Base-by-base conservation (phyloP, 2,329 filamentous ascomycete genomes). In the Fusarium succisae region DNA sequence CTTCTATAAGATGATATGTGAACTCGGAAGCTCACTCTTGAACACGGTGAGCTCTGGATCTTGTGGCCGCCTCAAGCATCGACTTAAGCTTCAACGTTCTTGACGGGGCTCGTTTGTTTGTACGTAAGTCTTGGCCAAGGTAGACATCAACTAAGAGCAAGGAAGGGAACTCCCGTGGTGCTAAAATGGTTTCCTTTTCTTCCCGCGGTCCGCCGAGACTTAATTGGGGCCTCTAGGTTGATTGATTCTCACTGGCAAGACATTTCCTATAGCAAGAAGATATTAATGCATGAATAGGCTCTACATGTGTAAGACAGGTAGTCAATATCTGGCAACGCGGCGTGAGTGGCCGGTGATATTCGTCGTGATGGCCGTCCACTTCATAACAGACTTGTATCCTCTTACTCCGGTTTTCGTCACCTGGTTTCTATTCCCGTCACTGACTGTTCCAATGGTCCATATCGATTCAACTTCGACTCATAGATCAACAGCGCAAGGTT, bases 101-200 rank as follows among this genome's bases (percentile, higher is more conserved):
- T 48, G 44, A 72, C 64, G 66, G 70, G 54, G 28, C 59, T 38
- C 18, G 35, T 70, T 54, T 60, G 47, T 28, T 20, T 56, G 20
- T 39, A 38, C 18, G 28, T 38, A 41, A 44, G 24, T 41, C 48
- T 47, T 30, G 41, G 43, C 37, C 22, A 32, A 39, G 26, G 45
- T 39, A 66, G 22, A 45, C 41, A 44, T 44, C 51, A 35, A 53
- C 63, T 57, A 68, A 63, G 22, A 44, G 39, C 56, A 35, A 67
- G 66, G 57, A 58, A 74, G 70, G 70, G 70, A 71, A 56, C 66
- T 73, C 70, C 70, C 70, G 70, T 48, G 26, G 50, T 74, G 53
- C 70, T 73, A 71, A 70, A 56, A 56, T 61, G 56, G 37, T 64
- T 62, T 57, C 55, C 38, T 48, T 59, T 59, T 39, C 47, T 55